These are phyloP conservation scores for Cenchrus purpureus DNA, from an alignment of 176 grass and related monocot genomes.

Conservation along the genomic window DNA sequence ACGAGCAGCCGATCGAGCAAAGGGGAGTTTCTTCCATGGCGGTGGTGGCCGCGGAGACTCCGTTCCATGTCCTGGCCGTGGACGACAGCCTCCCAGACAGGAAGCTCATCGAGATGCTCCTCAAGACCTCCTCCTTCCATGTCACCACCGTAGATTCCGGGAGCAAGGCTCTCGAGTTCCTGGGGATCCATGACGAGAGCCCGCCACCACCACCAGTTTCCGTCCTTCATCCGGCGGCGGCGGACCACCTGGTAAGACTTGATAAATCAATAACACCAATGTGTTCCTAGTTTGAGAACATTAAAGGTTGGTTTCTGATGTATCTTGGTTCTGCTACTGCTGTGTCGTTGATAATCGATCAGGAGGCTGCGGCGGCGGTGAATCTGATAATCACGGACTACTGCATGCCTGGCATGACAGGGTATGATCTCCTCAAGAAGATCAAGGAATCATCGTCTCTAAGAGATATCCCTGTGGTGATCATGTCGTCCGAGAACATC, in stretches of 20 bases:
- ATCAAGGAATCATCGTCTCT: constrained; percentile 90
- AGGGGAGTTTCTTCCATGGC: constrained; percentile 35
- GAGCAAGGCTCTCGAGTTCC: constrained; percentile 76
- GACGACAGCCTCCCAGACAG: constrained; percentile 86
- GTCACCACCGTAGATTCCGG: constrained; percentile 90
- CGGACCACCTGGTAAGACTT: constrained; percentile 64
- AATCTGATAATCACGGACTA: constrained; percentile 98
- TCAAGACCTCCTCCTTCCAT: constrained; percentile 91
- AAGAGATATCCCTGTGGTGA: constrained; percentile 87
- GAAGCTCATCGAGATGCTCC: constrained; percentile 87
- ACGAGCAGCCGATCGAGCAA: neutral
- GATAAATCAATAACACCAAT: neutral
- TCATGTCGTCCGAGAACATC: constrained; percentile 98
- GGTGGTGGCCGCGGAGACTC: constrained; percentile 41
- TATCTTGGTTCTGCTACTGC: constrained; percentile 26
- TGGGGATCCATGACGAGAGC: constrained; percentile 59
- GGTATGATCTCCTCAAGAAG: constrained; percentile 94
- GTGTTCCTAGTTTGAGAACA: constrained; percentile 13
- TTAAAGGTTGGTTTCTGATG: neutral
- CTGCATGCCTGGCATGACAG: constrained; percentile 97
- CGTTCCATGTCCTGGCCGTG: constrained; percentile 84
- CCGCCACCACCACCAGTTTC: constrained; percentile 16
- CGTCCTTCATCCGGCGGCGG: constrained; percentile 13
- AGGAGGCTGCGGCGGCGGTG: constrained; percentile 68
- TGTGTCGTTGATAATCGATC: constrained; percentile 23